A percentile compares a stretch with the other conserved stretches of the same genome.
Conservation (phyloP, 768 basidiomycete species). For the Dentipellis fragilis region DNA sequence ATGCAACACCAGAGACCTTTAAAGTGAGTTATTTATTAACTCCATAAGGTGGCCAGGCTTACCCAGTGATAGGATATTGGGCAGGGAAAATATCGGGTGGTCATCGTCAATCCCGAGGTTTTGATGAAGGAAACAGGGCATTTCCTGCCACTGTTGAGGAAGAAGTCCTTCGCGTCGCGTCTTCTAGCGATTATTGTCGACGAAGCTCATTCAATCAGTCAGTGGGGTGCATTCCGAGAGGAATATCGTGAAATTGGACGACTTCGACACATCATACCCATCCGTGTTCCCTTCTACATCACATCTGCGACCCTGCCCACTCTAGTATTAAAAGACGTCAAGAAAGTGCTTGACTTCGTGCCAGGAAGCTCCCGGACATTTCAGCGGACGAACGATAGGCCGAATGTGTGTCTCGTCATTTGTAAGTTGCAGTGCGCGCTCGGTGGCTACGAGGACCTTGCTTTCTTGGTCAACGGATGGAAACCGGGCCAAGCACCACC, state of each 20-base stretch:
- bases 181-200: conserved; percentile 25
- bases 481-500: neutral
- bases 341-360: conserved; percentile 14
- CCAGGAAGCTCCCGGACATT: conserved; percentile 9
- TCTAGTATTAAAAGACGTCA: conserved; percentile 16
- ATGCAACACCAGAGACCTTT: neutral
- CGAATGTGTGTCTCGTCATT: conserved; percentile 23
- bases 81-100: conserved; percentile 15
- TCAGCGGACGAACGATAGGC: conserved; percentile 21
- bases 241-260: conserved; percentile 22
- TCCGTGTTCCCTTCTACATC: conserved; percentile 20
- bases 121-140: conserved; percentile 15
- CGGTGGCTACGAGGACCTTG: conserved; percentile 12
- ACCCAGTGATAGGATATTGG: conserved; percentile 18
- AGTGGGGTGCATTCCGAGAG: conserved; percentile 27
- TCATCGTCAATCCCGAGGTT: conserved; percentile 22
- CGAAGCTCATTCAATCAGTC: conserved; percentile 30
- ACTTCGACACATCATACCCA: conserved; percentile 21
- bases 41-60: neutral
- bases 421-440: conserved; percentile 13
- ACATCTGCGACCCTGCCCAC: conserved; percentile 26
- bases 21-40: neutral
- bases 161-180: conserved; percentile 12
- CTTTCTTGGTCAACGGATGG: conserved; percentile 10
- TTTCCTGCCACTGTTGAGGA: conserved; percentile 17